phyloP scores from a whole-genome alignment of 2,329 filamentous ascomycete species.

The Trichoderma atroviride region DNA sequence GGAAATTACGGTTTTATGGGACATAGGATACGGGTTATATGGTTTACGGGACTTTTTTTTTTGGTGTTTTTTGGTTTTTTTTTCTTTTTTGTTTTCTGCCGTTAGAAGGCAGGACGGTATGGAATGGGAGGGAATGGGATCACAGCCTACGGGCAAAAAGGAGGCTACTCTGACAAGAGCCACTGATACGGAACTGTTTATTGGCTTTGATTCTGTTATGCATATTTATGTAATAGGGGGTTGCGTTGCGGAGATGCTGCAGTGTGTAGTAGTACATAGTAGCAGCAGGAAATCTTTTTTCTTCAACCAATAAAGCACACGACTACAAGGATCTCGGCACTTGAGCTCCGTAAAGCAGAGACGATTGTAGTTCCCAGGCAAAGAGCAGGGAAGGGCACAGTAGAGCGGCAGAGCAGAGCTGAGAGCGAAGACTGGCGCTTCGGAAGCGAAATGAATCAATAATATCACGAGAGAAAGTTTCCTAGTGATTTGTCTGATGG shows the following conservation, averaged over 20 bases:
- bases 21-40: background rate
- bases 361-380: background rate
- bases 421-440: background rate
- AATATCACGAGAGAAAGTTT: background rate
- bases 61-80: background rate
- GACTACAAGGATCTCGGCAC: background rate
- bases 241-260: background rate
- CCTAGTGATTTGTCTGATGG: background rate
- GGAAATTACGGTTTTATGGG: background rate
- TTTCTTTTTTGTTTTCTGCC: background rate
- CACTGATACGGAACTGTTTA: background rate
- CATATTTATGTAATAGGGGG: background rate
- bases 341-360: background rate
- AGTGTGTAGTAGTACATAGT: background rate
- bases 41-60: background rate
- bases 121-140: background rate
- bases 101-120: background rate
- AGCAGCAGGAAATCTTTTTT: background rate
- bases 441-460: conserved; percentile 3
- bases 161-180: background rate
- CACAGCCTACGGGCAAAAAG: background rate
- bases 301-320: background rate
- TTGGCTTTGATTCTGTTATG: background rate
- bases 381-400: background rate
- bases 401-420: background rate